phyloP scores from a whole-genome alignment of 2,329 filamentous ascomycete genomes.

The Chaetomium sp. region DNA sequence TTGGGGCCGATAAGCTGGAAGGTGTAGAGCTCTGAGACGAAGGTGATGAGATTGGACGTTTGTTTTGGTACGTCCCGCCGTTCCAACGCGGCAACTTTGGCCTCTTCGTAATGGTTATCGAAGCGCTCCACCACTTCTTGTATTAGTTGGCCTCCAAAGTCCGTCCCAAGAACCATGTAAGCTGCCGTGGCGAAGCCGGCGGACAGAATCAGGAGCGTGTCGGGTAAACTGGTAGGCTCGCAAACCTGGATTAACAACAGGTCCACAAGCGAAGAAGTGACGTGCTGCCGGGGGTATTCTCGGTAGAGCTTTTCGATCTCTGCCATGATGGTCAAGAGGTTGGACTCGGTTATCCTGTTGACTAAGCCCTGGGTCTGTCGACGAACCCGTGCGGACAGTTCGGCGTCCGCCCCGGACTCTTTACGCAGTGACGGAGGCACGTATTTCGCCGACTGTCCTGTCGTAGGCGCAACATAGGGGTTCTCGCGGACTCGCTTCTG shows the following conservation, averaged over 20 bases:
- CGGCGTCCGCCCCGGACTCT: slow-evolving; percentile 62
- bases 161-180: slow-evolving; percentile 83
- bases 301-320: slow-evolving; percentile 84
- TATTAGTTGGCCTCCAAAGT: slow-evolving; percentile 85
- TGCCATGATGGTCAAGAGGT: slow-evolving; percentile 78
- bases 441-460: slow-evolving; percentile 67
- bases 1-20: slow-evolving; percentile 84
- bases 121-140: slow-evolving; percentile 78
- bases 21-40: slow-evolving; percentile 86
- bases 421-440: slow-evolving; percentile 82
- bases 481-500: slow-evolving; percentile 69
- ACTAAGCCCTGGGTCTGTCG: slow-evolving; percentile 85
- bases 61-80: slow-evolving; percentile 54
- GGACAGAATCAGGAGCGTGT: slow-evolving; percentile 87
- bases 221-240: slow-evolving; percentile 75
- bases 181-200: slow-evolving; percentile 87
- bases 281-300: slow-evolving; percentile 81
- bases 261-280: slow-evolving; percentile 78
- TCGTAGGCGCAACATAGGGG: slow-evolving; percentile 77
- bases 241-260: slow-evolving; percentile 77
- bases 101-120: slow-evolving; percentile 61
- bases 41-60: slow-evolving; percentile 74
- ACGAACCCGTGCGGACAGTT: slow-evolving; percentile 68
- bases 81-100: slow-evolving; percentile 41
- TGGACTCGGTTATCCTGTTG: slow-evolving; percentile 91